Percentiles rank a stretch among this genome's conserved stretches.
These are phyloP conservation scores for Lavandula angustifolia DNA, from an alignment of 257 asterid species.

Conservation along the genomic window DNA sequence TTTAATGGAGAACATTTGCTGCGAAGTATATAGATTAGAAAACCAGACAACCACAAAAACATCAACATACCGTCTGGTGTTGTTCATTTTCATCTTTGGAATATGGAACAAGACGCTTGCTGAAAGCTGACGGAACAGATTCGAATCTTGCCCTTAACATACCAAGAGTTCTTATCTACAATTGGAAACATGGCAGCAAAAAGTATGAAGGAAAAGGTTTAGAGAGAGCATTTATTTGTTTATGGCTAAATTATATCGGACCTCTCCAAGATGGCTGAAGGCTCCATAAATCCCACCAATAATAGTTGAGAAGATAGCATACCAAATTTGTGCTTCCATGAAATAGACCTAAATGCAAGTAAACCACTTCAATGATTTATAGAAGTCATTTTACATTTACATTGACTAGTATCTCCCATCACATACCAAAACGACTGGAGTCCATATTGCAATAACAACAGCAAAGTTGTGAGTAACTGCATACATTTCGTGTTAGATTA, in stretches of 20 bases:
- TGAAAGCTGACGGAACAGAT: slow-evolving; percentile 90
- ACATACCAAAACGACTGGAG: slow-evolving; percentile 85
- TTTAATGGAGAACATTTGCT: neutral
- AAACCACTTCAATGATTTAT: slow-evolving; percentile 30
- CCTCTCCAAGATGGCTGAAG: slow-evolving; percentile 99
- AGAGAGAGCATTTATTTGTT: slow-evolving; percentile 9
- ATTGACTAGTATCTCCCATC: slow-evolving; percentile 10
- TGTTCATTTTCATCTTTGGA: slow-evolving; percentile 56
- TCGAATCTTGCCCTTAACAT: slow-evolving; percentile 97
- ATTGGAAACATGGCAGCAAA: slow-evolving; percentile 27
- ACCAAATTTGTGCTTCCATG: slow-evolving; percentile 99
- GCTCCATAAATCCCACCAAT: slow-evolving; percentile 97
- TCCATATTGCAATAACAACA: slow-evolving; percentile 88
- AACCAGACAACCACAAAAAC: slow-evolving; percentile 31
- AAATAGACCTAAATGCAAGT: slow-evolving; percentile 68
- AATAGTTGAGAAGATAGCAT: slow-evolving; percentile 82
- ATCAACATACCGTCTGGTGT: slow-evolving; percentile 49
- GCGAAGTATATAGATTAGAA: neutral
- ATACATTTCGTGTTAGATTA: slow-evolving; percentile 38
- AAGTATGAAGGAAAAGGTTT: slow-evolving; percentile 18
- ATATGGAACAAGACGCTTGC: slow-evolving; percentile 75
- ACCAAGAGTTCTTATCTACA: slow-evolving; percentile 94
- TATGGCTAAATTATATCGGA: slow-evolving; percentile 38
- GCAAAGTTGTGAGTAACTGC: slow-evolving; percentile 82
- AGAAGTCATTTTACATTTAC: slow-evolving; percentile 19